A percentile compares a stretch with the other conserved stretches of the same genome.
phyloP scores from a whole-genome alignment of 345 rosid genomes.

The Lagerstroemia speciosa region DNA sequence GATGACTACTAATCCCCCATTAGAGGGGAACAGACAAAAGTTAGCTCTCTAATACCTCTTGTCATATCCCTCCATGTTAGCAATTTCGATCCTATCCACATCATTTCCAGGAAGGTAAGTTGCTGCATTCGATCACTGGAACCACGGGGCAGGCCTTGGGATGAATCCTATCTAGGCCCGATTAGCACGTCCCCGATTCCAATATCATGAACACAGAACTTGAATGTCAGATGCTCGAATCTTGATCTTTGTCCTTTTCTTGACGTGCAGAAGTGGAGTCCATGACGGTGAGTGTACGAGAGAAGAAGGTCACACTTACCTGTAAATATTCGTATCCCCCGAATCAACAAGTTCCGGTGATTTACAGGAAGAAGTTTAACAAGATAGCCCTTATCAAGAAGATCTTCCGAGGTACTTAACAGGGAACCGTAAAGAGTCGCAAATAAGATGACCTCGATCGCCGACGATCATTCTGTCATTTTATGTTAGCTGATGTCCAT shows the following conservation, averaged over 20 bases:
- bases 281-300: conserved; percentile 47
- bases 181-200: no score
- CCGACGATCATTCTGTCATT: not conserved
- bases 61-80: no score
- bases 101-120: no score
- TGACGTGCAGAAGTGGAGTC: conserved; percentile 58
- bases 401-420: conserved; percentile 17
- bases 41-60: no score
- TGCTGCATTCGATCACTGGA: no score
- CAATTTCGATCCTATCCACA: no score
- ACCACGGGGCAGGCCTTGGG: no score
- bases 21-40: no score
- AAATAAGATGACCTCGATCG: not conserved
- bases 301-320: conserved; percentile 68
- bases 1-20: no score
- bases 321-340: conserved; percentile 36
- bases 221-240: not conserved
- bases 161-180: no score
- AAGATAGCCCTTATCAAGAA: conserved; percentile 51
- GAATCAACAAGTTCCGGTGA: conserved; percentile 23
- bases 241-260: not conserved
- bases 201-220: no score
- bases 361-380: conserved; percentile 23
- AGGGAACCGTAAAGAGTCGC: not conserved
- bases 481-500: not conserved